phyloP scores from a whole-genome alignment of 768 basidiomycete species.

The Boletus reticulatus region DNA sequence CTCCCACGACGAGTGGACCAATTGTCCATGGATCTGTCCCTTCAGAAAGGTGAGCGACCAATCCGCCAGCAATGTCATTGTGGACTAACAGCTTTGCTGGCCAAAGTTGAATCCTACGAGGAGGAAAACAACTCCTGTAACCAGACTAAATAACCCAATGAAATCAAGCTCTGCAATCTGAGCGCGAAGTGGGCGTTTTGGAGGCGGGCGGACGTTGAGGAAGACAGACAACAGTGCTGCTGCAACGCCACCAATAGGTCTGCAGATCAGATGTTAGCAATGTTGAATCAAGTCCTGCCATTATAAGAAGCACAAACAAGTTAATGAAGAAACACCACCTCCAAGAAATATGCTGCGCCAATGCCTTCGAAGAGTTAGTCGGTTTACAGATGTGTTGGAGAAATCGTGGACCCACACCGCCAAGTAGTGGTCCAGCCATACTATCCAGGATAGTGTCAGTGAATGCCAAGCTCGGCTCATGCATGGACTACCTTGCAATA shows the following conservation, averaged over 20 bases:
- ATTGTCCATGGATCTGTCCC: conserved; percentile 61
- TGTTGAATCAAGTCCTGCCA: no score
- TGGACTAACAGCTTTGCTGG: conserved; percentile 56
- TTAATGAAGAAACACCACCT: conserved; percentile 84
- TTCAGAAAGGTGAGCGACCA: conserved; percentile 17
- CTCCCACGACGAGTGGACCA: conserved; percentile 52
- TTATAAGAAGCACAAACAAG: conserved; percentile 40
- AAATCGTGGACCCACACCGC: conserved; percentile 56
- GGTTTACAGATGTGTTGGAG: background rate
- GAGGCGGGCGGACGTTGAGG: conserved; percentile 70
- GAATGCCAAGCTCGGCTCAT: background rate
- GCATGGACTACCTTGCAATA: conserved; percentile 41
- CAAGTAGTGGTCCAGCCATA: conserved; percentile 75
- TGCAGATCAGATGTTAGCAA: conserved; percentile 18
- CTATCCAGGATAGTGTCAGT: conserved; percentile 29
- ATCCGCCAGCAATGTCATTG: background rate
- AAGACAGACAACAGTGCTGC: conserved; percentile 62
- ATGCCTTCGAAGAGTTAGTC: conserved; percentile 38
- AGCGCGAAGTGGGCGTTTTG: conserved; percentile 52
- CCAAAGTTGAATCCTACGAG: conserved; percentile 72
- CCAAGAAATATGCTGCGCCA: conserved; percentile 75
- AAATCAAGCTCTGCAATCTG: conserved; percentile 70
- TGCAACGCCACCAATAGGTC: conserved; percentile 69
- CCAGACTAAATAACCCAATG: conserved; percentile 42
- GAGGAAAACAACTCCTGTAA: conserved; percentile 62